Base-by-base conservation (phyloP, 768 basidiomycete genomes). In the Termitomyces sp. region DNA sequence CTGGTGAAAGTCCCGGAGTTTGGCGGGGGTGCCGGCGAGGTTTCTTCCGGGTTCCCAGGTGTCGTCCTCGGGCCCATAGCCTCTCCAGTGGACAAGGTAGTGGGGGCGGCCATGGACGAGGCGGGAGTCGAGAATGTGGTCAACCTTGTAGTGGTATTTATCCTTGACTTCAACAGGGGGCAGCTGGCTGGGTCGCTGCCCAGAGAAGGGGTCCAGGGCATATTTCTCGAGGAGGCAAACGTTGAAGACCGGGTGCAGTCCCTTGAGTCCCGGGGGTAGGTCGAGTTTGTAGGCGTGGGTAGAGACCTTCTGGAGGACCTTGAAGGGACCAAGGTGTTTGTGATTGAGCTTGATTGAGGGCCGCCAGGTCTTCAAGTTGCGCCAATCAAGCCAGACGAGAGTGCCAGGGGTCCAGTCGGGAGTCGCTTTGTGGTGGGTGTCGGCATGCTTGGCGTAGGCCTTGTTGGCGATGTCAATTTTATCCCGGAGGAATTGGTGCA, bases 111-210 rank as follows among this genome's bases (percentile, higher is more conserved):
- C 29, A 29, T 6, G 6, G 29, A 29, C 29, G 6, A 29, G 29
- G 29, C 6, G 29, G 29, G 29, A 29, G 29, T 29, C 29, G 29
- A 29, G 29, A 6, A 29, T 29, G 29, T 29, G 29, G 29, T 29
- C 29, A 6, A 29, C 29, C 29, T 29, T 6, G 13, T 46, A 46
- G 9, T 46, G 13, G 3, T 16, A 10, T 27, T 46, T 7, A 1
- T 26, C 4, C 3, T 26, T 7, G 4, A 16, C n/a, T 22, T 46
- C 8, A 3, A 46, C 7, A 5, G 5, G 3, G 5, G n/a, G 44
- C 0, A 4, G 26, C 2, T 2, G 14, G 0, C 5, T 20, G 9
- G 0, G 5, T 2, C 4, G 5, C 4, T 18, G 14, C 27, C 26
- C 2, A 18, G 16, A 5, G 7, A 46, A 46, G 26, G 26, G 1